Base-by-base conservation (phyloP, 2,329 filamentous ascomycete species). In the Nemania sp. region DNA sequence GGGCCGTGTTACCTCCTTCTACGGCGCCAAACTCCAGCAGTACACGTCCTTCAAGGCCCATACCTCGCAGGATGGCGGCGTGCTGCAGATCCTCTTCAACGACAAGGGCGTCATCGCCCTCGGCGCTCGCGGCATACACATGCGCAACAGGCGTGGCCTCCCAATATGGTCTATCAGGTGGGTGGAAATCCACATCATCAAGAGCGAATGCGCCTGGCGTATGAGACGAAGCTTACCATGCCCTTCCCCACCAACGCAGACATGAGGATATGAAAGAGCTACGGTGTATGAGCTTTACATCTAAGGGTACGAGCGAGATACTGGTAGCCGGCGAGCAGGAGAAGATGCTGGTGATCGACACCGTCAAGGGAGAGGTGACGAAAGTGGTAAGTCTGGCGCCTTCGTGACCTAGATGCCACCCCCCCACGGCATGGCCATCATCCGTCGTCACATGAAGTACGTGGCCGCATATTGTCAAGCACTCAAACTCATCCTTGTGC, bases 231-330 rank as follows among this genome's bases (percentile, higher is more conserved):
- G 66, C 55, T 65, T 18, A 65, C 57, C 6, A 35, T 29, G 25
- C 7, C 7, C 7, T 11, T 42, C 11, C 42, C 29, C 17, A 10
- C 18, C 40, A 20, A 46, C 68, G 66, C 65, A 90, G 88, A 65
- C 83, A 87, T 71, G 80, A 87, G 29, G 89, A 90, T 57, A 96
- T 98, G 89, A 87, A 84, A 65, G 91, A 97, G 72, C 79, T 99
- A 65, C 87, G 87, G 68, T 98, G 95, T 76, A 98, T 98, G 92
- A 94, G 90, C 74, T 97, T 96, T 73, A 96, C 92, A 1, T 92
- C 91, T 29, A 92, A 92, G 71, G 90, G 90, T 9, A 91, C 90
- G 25, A 84, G 86, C 13, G 90, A 96, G 71, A 88, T 99, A 59
- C 80, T 99, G 18, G 90, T 94, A 35, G 95, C 92, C 48, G 95